Evolutionary conservation across 2,329 filamentous ascomycete species (phyloP).

Genomic region (Beauveria pseudobassiana): DNA sequence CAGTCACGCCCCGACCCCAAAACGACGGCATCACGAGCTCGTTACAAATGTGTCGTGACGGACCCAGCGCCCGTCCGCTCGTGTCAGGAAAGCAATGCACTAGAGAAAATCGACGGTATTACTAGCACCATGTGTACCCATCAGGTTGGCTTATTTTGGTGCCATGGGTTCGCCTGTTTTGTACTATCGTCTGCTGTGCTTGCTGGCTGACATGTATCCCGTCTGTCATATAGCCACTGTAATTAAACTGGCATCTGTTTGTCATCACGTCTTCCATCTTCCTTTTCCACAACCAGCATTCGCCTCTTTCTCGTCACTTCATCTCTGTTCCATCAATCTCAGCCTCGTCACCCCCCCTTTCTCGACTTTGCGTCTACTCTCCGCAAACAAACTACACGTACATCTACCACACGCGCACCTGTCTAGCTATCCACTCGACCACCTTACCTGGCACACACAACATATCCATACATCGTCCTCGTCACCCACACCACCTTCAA

Average conservation of each 20-base stretch:
- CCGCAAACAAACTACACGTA: not conserved
- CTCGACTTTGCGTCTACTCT: not conserved
- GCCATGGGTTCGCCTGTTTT: not conserved
- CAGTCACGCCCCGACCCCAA: not conserved
- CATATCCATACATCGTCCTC: not conserved
- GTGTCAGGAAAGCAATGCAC: not conserved
- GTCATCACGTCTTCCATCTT: not conserved
- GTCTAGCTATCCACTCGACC: not conserved
- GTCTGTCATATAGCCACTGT: not conserved
- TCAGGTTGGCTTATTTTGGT: not conserved
- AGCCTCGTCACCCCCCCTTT: not conserved
- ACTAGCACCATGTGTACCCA: not conserved
- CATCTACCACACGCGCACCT: not conserved
- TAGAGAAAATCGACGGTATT: not conserved
- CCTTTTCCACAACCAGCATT: not conserved
- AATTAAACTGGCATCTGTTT: not conserved
- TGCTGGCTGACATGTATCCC: not conserved
- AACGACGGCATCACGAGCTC: slow-evolving; percentile 3
- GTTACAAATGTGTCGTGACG: slow-evolving; percentile 7
- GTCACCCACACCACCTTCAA: not conserved
- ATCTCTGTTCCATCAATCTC: not conserved
- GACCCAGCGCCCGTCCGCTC: not conserved
- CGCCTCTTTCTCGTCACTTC: not conserved
- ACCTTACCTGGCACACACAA: not conserved
- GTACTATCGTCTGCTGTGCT: not conserved